phyloP scores from a whole-genome alignment of 139 green algal species.

The Pedinophyceae sp. region DNA sequence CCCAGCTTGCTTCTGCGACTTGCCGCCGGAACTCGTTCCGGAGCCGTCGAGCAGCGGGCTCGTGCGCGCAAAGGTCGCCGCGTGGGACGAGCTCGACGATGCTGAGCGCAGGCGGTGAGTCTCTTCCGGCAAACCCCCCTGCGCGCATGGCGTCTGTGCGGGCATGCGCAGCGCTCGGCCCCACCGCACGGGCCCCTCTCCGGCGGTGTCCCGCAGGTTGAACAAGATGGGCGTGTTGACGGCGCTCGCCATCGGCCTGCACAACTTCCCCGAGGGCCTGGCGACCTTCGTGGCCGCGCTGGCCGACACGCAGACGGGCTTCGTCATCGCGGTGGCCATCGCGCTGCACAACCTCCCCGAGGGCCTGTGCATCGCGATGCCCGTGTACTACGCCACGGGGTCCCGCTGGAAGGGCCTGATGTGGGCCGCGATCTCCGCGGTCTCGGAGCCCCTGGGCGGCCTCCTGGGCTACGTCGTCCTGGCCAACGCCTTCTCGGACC shows the following conservation, averaged over 20 bases:
- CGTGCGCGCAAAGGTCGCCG: too few relatives aligned
- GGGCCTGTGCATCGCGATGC: conserved; percentile 46
- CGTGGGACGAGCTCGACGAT: background rate
- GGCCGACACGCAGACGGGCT: conserved; percentile 25
- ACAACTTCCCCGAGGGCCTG: conserved; percentile 74
- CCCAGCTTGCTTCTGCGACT: too few relatives aligned
- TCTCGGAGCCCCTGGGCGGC: too few relatives aligned
- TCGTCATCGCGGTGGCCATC: conserved; percentile 53
- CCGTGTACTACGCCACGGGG: conserved; percentile 20
- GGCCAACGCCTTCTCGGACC: background rate
- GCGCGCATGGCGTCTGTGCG: too few relatives aligned
- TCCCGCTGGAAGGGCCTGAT: too few relatives aligned
- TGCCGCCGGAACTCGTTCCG: too few relatives aligned
- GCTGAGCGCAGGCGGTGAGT: background rate
- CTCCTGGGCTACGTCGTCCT: conserved; percentile 14
- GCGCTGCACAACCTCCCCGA: conserved; percentile 76
- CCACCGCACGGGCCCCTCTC: too few relatives aligned
- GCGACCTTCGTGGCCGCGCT: conserved; percentile 43
- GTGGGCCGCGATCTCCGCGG: too few relatives aligned
- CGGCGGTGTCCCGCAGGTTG: too few relatives aligned
- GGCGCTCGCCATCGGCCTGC: conserved; percentile 56
- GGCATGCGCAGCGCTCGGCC: too few relatives aligned
- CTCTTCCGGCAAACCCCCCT: too few relatives aligned
- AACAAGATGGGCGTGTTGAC: conserved; percentile 45
- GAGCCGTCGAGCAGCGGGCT: too few relatives aligned